Evolutionary conservation across 2,329 filamentous ascomycete species (phyloP), one percentile per base, ranked within the genome.

Genomic region (Venturia oleaginea): DNA sequence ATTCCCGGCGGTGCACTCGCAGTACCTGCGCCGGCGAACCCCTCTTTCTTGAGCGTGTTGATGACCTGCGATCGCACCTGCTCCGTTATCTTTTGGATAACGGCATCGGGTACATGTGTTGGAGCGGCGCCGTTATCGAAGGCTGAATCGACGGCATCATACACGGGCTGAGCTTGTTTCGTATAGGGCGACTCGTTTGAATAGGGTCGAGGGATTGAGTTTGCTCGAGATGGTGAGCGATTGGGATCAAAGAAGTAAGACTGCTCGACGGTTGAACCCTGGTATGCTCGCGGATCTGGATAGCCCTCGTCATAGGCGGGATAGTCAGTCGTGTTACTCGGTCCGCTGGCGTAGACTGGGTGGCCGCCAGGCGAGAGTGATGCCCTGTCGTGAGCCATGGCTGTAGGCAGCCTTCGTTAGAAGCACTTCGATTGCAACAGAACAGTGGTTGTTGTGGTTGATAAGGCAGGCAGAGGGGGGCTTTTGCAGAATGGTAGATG

Each of bases 41-140:
- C 63, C 22, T 65, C 59, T 17, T 37, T 34, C 69, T 81, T 84
- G 68, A 85, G 76, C 61, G 73, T 74, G 62, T 77, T 72, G 42
- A 77, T 69, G 60, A 78, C 75, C 68, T 74, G 75, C 66, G 72
- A 77, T 69, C 78, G 78, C 40, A 81, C 79, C 65, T 86, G 82
- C 71, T 84, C 83, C 59, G 85, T 86, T 68, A 87, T 84, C 66
- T 85, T 81, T 59, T 83, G 81, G 61, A 88, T 79, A 27, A 88
- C 76, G 8, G 85, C 82, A 2, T 84, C 84, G 62, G 85, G 81
- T 15, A 88, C 75, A 46, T 80, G 78, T 65, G 76, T 77, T 10
- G 79, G 75, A 10, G 78, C 73, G 48, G 81, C 77, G 13, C 80
- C 77, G 62, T 79, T 79, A 68, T 82, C 76, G 66, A 84, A 83